Percentiles rank a stretch among this genome's conserved stretches.
phyloP scores from a whole-genome alignment of 2,329 filamentous ascomycete species.

The Ascochyta lentis region DNA sequence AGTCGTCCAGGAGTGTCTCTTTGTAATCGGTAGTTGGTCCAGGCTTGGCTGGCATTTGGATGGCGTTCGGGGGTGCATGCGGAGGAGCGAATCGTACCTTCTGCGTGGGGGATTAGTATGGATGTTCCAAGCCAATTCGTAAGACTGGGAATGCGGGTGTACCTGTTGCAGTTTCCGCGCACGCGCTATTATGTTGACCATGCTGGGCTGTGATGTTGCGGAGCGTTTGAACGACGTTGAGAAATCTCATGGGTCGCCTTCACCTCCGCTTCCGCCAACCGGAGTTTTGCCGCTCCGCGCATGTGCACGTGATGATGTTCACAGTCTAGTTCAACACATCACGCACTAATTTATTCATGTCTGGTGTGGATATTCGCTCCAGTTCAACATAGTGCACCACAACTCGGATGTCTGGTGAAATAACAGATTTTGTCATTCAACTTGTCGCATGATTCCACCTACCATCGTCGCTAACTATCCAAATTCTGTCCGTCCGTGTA shows the following conservation, averaged over 20 bases:
- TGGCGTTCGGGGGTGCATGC: constrained; percentile 25
- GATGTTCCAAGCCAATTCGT: not conserved
- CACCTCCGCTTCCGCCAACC: constrained; percentile 2
- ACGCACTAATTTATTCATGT: not conserved
- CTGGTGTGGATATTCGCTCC: no score
- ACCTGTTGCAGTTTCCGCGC: constrained; percentile 77
- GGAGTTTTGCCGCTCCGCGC: constrained; percentile 7
- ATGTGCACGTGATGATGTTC: not conserved
- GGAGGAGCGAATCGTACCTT: constrained; percentile 38
- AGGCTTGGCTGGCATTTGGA: not conserved
- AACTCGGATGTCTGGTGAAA: not conserved
- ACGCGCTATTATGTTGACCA: constrained; percentile 69
- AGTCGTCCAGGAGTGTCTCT: not conserved
- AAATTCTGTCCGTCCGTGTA: not conserved
- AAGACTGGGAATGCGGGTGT: constrained; percentile 43
- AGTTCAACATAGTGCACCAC: not conserved
- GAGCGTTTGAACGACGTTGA: not conserved
- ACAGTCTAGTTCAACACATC: not conserved
- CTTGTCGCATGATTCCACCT: constrained; percentile 2
- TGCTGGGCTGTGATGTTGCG: constrained; percentile 35
- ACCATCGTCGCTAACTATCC: not conserved
- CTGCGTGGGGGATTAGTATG: constrained; percentile 35
- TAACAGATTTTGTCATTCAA: not conserved
- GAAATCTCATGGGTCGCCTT: constrained; percentile 15
- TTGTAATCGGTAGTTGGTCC: constrained; percentile 10